Base-by-base conservation (phyloP, 345 rosid genomes). In the Cardamine chenopodiifolia region DNA sequence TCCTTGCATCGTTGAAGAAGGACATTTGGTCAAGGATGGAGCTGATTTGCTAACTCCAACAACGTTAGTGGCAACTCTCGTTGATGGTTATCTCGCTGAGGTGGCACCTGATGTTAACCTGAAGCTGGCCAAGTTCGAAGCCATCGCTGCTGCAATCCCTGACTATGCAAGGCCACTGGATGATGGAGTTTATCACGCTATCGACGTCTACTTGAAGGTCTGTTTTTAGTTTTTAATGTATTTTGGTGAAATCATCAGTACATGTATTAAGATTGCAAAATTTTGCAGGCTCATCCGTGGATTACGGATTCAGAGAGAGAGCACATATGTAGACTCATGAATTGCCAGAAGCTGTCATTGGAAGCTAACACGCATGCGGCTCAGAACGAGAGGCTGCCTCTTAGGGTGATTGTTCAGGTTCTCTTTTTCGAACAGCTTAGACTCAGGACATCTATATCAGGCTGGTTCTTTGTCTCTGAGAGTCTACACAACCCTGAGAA, bases 321-420 rank as follows among this genome's bases (percentile, higher is more conserved):
- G 72, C 90, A 88, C 42, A 75, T 90, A 35, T 87, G 96, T 75
- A 85, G 91, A 55, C 87, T 88, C 20, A 86, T 90, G 93, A 86
- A 88, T 69, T 88, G 93, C 80, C 93, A 90, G 76, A 90, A 88
- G 80, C 89, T 90, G 13, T 90, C 96, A 70, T 13, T 90, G 62
- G 93, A 90, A 78, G 96, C 96, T 49, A 88, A 91, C 84, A 85
- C 91, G 1, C 96, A 90, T 47, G 93, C 89, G 26, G 89, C 96
- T n/a, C 96, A 90, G 76, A 90, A 90, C 62, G 96, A 86, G 81
- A 82, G 91, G 86, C 76, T 90, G 26, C 96, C 96, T 17, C 89
- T 90, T 44, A 74, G 93, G n/a, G 89, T 88, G 61, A 83, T 88
- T 4, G 86, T 90, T 73, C 96, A 90, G 81, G 96, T 90, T 47